Evolutionary conservation across 495 filamentous ascomycete species (phyloP), one percentile per base, ranked within the genome.

Genomic region (Aeminium ludgeri): DNA sequence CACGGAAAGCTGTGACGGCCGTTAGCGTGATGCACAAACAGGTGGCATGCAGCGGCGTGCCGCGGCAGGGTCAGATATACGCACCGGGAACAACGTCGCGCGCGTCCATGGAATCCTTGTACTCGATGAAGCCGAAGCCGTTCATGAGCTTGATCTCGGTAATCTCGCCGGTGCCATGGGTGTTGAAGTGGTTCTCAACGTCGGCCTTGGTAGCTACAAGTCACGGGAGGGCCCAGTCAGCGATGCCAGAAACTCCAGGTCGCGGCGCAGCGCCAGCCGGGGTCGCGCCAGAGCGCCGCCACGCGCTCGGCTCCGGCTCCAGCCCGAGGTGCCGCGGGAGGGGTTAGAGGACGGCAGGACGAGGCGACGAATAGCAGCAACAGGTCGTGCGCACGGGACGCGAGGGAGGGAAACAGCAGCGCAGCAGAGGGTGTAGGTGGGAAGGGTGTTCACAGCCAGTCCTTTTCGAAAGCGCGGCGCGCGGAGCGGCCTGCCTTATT

Each of bases 71-170:
- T 32, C 36, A 36, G 18, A 58, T 76, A 63, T 71, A n/a, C n/a
- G n/a, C n/a, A 97, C 89, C 85, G 58, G 89, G 89, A 45, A 97
- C 89, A 32, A 96, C 84, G 63, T 96, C 89, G 50, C 86, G 78
- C 44, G 89, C 91, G 68, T 96, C 89, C 72, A 92, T 78, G 30
- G 84, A 73, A 68, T 94, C 89, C 59, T 95, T 87, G 62, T 96
- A 97, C 60, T 97, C 91, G 57, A 97, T 91, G 64, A 97, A 97
- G 60, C 89, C 89, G 57, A 97, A 97, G 49, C 89, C 89, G 59
- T 91, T 94, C 91, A 96, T 97, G 48, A 97, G 76, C 69, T 97
- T 97, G 69, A 97, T 86, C 66, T 97, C 89, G 43, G 78, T 87
- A 52, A 97, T 95, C 60, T 92, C 86, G 49, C 89, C 89, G 51